Evolutionary conservation across 139 green algal species (phyloP).

Genomic region (Choricystis sp.): DNA sequence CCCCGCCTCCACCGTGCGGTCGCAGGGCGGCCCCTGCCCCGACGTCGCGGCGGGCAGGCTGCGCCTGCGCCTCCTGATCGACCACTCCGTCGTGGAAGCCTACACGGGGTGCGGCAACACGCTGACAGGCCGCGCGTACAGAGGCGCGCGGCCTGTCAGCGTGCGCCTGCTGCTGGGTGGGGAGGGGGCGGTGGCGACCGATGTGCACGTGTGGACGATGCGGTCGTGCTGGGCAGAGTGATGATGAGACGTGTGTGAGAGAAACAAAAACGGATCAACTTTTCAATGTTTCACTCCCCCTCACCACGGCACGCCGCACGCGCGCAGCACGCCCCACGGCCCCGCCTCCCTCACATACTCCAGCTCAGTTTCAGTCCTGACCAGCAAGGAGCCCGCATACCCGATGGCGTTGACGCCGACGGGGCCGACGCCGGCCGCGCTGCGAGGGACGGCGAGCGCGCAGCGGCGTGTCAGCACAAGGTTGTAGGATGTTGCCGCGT

Average conservation of each 20-base stretch:
- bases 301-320: too few relatives aligned
- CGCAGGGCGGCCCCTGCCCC: conserved; percentile 4
- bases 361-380: conserved; percentile 35
- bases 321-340: too few relatives aligned
- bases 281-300: too few relatives aligned
- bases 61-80: conserved; percentile 6
- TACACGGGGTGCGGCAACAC: conserved; percentile 5
- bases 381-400: conserved; percentile 61
- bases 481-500: conserved; percentile 25
- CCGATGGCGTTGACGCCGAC: conserved; percentile 51
- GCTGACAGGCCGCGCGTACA: conserved; percentile 1
- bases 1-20: neutral
- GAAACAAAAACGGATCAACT: too few relatives aligned
- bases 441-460: conserved; percentile 34
- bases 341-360: conserved; percentile 24
- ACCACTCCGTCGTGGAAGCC: conserved; percentile 19
- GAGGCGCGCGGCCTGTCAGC: too few relatives aligned
- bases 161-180: too few relatives aligned
- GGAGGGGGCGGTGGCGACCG: too few relatives aligned
- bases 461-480: conserved; percentile 23
- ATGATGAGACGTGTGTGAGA: too few relatives aligned
- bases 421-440: conserved; percentile 19
- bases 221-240: too few relatives aligned
- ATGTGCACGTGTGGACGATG: too few relatives aligned
- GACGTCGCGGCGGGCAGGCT: neutral